phyloP scores from a whole-genome alignment of 2,329 filamentous ascomycete species.

The Davidsoniella eucalypti region DNA sequence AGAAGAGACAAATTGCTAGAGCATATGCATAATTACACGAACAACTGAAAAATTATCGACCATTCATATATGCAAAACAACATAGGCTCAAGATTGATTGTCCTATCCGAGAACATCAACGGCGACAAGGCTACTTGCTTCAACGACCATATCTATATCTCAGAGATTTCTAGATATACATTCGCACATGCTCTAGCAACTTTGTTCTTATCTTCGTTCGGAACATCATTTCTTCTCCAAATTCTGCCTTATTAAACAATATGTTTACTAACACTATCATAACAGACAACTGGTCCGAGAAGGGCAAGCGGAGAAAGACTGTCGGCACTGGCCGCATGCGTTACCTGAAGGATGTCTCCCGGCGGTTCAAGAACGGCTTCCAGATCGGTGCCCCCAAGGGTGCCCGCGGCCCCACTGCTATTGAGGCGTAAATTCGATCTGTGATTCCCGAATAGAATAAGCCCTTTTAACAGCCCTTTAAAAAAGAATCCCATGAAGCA shows the following conservation, averaged over 20 bases:
- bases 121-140: neutral
- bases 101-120: neutral
- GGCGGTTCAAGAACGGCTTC: slow-evolving; percentile 97
- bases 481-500: slow-evolving; percentile 13
- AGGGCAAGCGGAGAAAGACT: slow-evolving; percentile 99
- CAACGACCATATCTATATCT: neutral
- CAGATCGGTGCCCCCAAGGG: slow-evolving; percentile 76
- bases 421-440: slow-evolving; percentile 20
- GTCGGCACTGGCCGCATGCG: slow-evolving; percentile 92
- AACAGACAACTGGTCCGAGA: slow-evolving; percentile 98
- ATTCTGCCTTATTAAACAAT: slow-evolving; percentile 2
- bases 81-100: neutral
- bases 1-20: slow-evolving; percentile 3
- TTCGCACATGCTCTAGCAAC: neutral
- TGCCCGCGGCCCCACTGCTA: slow-evolving; percentile 45
- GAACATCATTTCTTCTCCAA: neutral
- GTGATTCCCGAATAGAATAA: slow-evolving; percentile 14
- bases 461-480: slow-evolving; percentile 14
- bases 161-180: neutral
- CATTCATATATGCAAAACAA: neutral
- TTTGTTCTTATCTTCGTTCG: too few species aligned
- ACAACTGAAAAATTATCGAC: neutral
- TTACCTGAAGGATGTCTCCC: slow-evolving; percentile 81
- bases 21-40: neutral
- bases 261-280: slow-evolving; percentile 3